Percentiles rank a stretch among this genome's conserved stretches.
phyloP scores from a whole-genome alignment of 108 stramenopile species.

The Licmophora abbreviata region DNA sequence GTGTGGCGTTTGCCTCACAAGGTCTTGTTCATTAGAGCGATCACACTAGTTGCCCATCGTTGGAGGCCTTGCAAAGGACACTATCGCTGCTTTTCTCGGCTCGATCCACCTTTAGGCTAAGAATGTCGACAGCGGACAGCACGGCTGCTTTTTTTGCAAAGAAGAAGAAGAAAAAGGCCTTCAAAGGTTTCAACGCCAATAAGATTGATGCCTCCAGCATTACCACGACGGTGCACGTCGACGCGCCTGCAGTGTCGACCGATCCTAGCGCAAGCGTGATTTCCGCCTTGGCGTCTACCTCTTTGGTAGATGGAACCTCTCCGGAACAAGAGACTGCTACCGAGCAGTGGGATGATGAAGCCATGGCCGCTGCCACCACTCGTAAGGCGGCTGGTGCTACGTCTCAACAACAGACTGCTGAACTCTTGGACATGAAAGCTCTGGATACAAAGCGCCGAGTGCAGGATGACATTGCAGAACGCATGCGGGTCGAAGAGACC shows the following conservation, averaged over 20 bases:
- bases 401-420: constrained; percentile 39
- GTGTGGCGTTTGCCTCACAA: no score
- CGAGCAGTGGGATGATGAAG: constrained; percentile 71
- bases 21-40: no score
- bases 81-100: no score
- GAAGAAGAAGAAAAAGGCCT: constrained; percentile 73
- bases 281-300: not conserved
- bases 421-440: constrained; percentile 73
- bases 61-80: no score
- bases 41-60: no score
- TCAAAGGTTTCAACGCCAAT: constrained; percentile 88
- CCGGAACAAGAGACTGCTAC: not conserved
- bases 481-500: constrained; percentile 78
- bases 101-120: no score
- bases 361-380: constrained; percentile 24
- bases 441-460: constrained; percentile 38
- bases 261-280: constrained; percentile 10
- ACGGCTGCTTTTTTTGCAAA: constrained; percentile 84
- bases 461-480: constrained; percentile 72
- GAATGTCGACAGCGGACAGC: constrained; percentile 52
- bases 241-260: constrained; percentile 67
- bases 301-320: constrained; percentile 1
- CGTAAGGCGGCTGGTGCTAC: constrained; percentile 25
- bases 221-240: constrained; percentile 49
- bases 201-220: constrained; percentile 72